Percentiles rank a stretch among this genome's conserved stretches.
Conservation (phyloP, 2,329 filamentous ascomycete genomes). For the Monilinia aucupariae region DNA sequence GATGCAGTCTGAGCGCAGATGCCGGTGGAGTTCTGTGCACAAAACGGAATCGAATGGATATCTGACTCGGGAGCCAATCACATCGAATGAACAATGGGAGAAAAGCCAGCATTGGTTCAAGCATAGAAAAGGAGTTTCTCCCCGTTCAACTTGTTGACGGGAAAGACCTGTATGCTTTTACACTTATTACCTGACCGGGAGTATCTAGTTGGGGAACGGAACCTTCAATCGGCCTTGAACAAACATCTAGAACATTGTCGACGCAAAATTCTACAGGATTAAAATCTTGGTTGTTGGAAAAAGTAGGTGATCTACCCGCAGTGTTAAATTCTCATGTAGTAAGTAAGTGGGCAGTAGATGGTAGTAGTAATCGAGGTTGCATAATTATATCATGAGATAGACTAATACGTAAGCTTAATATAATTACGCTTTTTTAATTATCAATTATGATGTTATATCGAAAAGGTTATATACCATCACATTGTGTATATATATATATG, state of each 20-base stretch:
- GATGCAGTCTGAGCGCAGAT: neutral
- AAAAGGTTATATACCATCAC: too few species aligned
- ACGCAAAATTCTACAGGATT: neutral
- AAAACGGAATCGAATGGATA: slow-evolving; percentile 10
- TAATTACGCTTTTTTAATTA: too few species aligned
- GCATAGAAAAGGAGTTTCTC: neutral
- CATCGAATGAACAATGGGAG: neutral
- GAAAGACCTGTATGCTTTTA: neutral
- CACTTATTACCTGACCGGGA: neutral
- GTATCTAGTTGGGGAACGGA: neutral
- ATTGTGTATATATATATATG: too few species aligned
- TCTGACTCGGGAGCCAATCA: slow-evolving; percentile 10
- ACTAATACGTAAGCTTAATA: too few species aligned
- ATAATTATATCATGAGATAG: too few species aligned
- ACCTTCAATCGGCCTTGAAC: too few species aligned
- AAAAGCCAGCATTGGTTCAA: neutral
- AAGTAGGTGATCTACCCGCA: neutral
- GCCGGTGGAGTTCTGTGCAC: neutral
- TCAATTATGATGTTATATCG: too few species aligned
- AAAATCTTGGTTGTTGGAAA: neutral
- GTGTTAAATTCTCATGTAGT: too few species aligned
- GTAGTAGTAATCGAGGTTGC: too few species aligned
- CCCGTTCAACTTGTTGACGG: neutral
- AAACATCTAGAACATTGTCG: neutral
- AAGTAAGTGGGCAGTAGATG: too few species aligned